Evolutionary conservation across 495 filamentous ascomycete genomes (phyloP).

Genomic region (Talaromyces ruber): DNA sequence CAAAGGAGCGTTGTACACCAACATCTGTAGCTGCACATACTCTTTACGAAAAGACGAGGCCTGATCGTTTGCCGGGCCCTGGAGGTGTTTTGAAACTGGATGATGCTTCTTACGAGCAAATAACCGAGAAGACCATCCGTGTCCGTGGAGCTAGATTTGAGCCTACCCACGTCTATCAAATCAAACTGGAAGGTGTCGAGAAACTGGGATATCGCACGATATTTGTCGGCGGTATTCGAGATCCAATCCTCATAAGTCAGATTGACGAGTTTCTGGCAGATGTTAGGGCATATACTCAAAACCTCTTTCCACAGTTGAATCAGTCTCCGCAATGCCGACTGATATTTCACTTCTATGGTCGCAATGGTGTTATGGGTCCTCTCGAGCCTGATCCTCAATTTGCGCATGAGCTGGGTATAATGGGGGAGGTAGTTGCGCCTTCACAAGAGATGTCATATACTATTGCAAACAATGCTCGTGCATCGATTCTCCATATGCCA

Average conservation of each 20-base stretch:
- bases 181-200: slow-evolving; percentile 38
- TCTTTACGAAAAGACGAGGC: slow-evolving; percentile 42
- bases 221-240: slow-evolving; percentile 36
- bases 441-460: slow-evolving; percentile 31
- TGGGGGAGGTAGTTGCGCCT: slow-evolving; percentile 31
- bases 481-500: slow-evolving; percentile 29
- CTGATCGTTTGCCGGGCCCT: slow-evolving; percentile 36
- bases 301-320: slow-evolving; percentile 14
- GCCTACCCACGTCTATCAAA: slow-evolving; percentile 19
- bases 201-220: slow-evolving; percentile 31
- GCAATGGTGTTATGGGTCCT: slow-evolving; percentile 14
- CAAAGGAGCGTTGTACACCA: slow-evolving; percentile 28
- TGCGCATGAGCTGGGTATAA: slow-evolving; percentile 24
- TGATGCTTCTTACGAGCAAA: slow-evolving; percentile 25
- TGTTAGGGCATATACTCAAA: slow-evolving; percentile 17
- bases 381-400: slow-evolving; percentile 5
- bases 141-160: slow-evolving; percentile 29
- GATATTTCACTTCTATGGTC: slow-evolving; percentile 33
- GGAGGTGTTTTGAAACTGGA: slow-evolving; percentile 35
- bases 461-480: slow-evolving; percentile 25
- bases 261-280: slow-evolving; percentile 21
- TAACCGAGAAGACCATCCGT: slow-evolving; percentile 30
- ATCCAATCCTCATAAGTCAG: slow-evolving; percentile 37
- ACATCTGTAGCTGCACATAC: slow-evolving; percentile 40
- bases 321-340: slow-evolving; percentile 18